Evolutionary conservation across 2,329 filamentous ascomycete genomes (phyloP).

Genomic region (Hyphodiscus sp.): DNA sequence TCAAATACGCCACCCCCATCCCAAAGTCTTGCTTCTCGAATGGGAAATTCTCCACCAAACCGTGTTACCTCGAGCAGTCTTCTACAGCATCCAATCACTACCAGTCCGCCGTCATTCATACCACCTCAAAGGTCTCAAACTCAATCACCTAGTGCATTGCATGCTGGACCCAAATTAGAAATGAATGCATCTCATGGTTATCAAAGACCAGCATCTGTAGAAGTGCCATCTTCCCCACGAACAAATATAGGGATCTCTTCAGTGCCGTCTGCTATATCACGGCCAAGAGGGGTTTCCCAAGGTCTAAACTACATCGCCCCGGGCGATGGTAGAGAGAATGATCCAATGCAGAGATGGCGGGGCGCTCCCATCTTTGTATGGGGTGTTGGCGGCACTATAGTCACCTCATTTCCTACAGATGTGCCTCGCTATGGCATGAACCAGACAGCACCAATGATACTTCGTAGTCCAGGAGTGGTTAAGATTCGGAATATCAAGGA

Average conservation of each 20-base stretch:
- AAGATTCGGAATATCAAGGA: constrained; percentile 71
- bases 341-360: constrained; percentile 84
- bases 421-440: constrained; percentile 74
- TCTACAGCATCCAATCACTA: constrained; percentile 29
- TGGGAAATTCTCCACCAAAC: constrained; percentile 51
- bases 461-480: constrained; percentile 76
- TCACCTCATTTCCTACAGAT: constrained; percentile 83
- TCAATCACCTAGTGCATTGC: constrained; percentile 52
- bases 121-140: constrained; percentile 56
- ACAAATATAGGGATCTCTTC: constrained; percentile 9
- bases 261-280: constrained; percentile 16
- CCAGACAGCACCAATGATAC: constrained; percentile 67
- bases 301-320: constrained; percentile 53
- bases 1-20: constrained; percentile 47
- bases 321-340: constrained; percentile 60
- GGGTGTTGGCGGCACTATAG: constrained; percentile 76
- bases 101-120: constrained; percentile 34
- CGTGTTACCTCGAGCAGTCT: constrained; percentile 44
- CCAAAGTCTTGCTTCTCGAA: constrained; percentile 32
- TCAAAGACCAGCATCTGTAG: constrained; percentile 46
- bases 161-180: constrained; percentile 40
- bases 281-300: constrained; percentile 47
- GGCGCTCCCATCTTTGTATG: constrained; percentile 82
- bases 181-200: constrained; percentile 33
- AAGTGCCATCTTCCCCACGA: constrained; percentile 23